Evolutionary conservation across 768 basidiomycete species (phyloP), one percentile per base, ranked within the genome.

Genomic region (Podaxis sp.): DNA sequence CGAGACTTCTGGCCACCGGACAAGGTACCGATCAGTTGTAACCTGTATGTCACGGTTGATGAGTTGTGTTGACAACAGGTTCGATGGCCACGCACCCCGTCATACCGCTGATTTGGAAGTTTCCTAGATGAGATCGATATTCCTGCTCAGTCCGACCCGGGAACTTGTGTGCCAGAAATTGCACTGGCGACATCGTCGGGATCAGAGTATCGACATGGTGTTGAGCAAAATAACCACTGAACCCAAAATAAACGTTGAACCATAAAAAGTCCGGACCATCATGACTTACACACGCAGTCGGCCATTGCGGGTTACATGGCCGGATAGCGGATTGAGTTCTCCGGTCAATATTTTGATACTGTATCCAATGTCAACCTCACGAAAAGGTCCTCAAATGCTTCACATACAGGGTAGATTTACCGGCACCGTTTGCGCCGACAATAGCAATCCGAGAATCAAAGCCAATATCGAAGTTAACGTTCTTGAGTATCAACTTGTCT

Each of bases 41-140:
- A 74, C 36, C 89, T 91, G 55, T 7, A 25, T 38, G 53, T 57
- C 37, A 24, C 25, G 54, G 59, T 38, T 49, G 38, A 29, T 61
- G 46, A 36, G 55, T 25, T 7, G 24, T n/a, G 7, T 56, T 19
- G 6, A 19, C 19, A 38, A 15, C 22, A 52, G 12, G 51, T 12
- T 57, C 51, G 38, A 67, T 12, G 29, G 52, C 4, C 25, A 69
- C 79, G 40, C 55, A 90, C 91, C 93, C 91, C 1, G 95, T 96
- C 86, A 96, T 89, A 47, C 95, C 94, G 64, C 93, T 97, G 69
- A 98, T 96, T 68, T 97, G 96, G 79, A 98, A 97, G 63, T 96
- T 94, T 5, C 96, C 97, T 12, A 99, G 81, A 76, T 98, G 97
- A n/a, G 77, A 74, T 64, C 97, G 84, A 73, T 98, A 98, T 73